phyloP scores from a whole-genome alignment of 139 green algal species.

The Trebouxia sp. region DNA sequence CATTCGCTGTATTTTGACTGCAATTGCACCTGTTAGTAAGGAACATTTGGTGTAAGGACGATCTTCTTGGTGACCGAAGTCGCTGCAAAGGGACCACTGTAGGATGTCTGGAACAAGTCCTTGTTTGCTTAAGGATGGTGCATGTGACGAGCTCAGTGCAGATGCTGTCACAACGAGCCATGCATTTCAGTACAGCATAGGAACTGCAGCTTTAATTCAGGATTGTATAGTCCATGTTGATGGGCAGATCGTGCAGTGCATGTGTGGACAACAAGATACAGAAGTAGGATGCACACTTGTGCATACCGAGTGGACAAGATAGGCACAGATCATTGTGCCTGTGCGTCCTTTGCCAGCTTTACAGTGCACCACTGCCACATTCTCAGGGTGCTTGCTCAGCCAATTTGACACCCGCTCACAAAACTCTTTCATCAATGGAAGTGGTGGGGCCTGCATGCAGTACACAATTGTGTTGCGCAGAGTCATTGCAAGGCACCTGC shows the following conservation, averaged over 20 bases:
- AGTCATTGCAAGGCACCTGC: background rate
- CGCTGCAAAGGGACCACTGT: background rate
- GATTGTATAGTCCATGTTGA: no score
- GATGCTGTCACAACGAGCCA: background rate
- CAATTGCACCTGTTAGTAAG: no score
- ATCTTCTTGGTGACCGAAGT: background rate
- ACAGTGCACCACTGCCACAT: slow-evolving; percentile 73
- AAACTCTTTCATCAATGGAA: slow-evolving; percentile 58
- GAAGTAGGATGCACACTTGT: no score
- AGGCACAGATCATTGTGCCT: slow-evolving; percentile 61
- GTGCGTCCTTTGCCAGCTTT: slow-evolving; percentile 81
- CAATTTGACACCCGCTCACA: slow-evolving; percentile 54
- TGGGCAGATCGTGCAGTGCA: no score
- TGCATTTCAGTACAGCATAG: background rate
- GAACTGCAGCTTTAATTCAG: background rate
- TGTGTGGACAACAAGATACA: background rate
- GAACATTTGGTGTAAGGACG: no score
- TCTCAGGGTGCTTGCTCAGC: slow-evolving; percentile 43
- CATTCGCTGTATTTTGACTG: no score
- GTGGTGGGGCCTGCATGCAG: slow-evolving; percentile 52
- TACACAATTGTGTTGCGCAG: background rate
- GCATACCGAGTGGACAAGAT: slow-evolving; percentile 62
- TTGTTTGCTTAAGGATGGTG: background rate
- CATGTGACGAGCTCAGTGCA: background rate
- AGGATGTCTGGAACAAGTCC: no score